Evolutionary conservation across 2,329 filamentous ascomycete genomes (phyloP), one percentile per base, ranked within the genome.

Genomic region (Biscogniauxia mediterranea): DNA sequence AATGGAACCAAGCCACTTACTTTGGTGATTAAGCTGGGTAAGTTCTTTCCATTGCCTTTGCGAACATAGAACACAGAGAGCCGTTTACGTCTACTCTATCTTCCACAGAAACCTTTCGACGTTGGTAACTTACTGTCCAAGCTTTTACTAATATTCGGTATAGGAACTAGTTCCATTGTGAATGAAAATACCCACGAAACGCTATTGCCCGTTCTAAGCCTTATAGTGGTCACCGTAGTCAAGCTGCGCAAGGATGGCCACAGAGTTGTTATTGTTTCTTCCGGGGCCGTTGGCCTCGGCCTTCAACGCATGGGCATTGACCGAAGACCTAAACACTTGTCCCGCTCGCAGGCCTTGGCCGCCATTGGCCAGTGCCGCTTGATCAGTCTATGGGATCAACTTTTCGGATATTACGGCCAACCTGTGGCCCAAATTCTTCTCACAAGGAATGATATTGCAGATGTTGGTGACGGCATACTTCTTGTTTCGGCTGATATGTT

Each of bases 161-260:
- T 38, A 99, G 95, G 95, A 71, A 98, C 95, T 54, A 97, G 93
- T 77, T 98, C 95, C n/a, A 98, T 99, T 69, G 93, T 99, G 66
- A 92, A 98, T 78, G 95, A 99, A 76, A 90, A 89, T 73, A 96
- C 92, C 21, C 95, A 97, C 78, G 92, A 97, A 73, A 95, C 95
- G 2, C 85, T 97, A 42, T 84, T 99, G 49, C 95, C 93, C 5
- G 96, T 93, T 68, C 81, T 99, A 60, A 93, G 91, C 63, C 82
- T 94, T 62, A 97, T 99, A 67, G 95, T 98, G 66, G 93, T 98
- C 78, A 98, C 95, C 20, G 93, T 92, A 15, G 90, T 94, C 58
- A 90, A 88, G 72, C 83, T 99, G 52, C 88, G 89, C 67, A 90
- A 93, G 76, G 90, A 96, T 87, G 95, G 95, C 55, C 93, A 99